These are phyloP conservation scores for Arthrobotrys pseudoclavata DNA, from an alignment of 2,329 filamentous ascomycete species.

Conservation along the genomic window DNA sequence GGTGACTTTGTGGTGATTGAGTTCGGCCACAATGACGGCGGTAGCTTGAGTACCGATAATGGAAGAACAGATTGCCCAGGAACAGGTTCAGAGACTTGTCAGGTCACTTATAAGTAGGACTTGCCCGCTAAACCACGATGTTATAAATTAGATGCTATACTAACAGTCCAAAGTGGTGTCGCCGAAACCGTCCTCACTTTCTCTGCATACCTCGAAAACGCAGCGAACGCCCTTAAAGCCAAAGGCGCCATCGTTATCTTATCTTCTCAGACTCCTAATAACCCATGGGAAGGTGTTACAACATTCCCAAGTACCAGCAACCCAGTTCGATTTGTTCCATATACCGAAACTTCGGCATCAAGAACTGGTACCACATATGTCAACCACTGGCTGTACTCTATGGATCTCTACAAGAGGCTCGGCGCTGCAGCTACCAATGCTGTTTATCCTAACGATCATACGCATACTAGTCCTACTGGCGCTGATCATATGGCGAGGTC, in stretches of 20 bases:
- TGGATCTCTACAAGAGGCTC: conserved; percentile 69
- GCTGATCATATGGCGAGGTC: conserved; percentile 71
- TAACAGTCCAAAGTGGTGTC: conserved; percentile 41
- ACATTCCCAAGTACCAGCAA: conserved; percentile 67
- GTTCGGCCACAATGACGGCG: conserved; percentile 80
- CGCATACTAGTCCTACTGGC: conserved; percentile 72
- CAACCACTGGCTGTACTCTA: conserved; percentile 71
- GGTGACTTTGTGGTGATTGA: conserved; percentile 79
- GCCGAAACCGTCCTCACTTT: conserved; percentile 57
- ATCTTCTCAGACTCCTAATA: conserved; percentile 73
- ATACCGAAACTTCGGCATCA: conserved; percentile 69
- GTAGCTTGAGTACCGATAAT: conserved; percentile 65
- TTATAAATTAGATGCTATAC: not conserved
- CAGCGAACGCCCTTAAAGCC: conserved; percentile 62
- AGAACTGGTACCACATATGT: conserved; percentile 69
- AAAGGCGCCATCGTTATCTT: conserved; percentile 76
- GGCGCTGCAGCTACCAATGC: conserved; percentile 70
- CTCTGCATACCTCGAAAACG: conserved; percentile 52
- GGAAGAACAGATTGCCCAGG: conserved; percentile 46
- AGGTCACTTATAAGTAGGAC: conserved; percentile 36
- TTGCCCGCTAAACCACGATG: not conserved
- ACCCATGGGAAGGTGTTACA: conserved; percentile 71
- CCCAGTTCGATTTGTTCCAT: conserved; percentile 73
- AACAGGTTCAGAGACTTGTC: conserved; percentile 46
- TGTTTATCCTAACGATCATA: conserved; percentile 73